Evolutionary conservation across 2,329 filamentous ascomycete genomes (phyloP).

Genomic region (Fusarium sp.): DNA sequence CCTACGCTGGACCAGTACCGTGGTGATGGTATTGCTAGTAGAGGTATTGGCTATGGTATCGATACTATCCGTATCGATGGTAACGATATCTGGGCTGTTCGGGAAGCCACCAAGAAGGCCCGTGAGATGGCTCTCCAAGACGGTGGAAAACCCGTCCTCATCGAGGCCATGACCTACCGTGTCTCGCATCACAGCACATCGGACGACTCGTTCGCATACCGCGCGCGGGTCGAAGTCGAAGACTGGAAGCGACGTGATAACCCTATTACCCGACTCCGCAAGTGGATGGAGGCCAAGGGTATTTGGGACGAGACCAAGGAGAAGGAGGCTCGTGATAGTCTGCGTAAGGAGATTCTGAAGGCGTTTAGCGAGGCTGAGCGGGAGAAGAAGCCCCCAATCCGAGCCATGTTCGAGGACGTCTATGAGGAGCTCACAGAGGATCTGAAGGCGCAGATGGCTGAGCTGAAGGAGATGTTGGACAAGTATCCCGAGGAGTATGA

Average conservation of each 20-base stretch:
- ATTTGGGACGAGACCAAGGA: slow-evolving; percentile 90
- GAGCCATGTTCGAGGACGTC: slow-evolving; percentile 84
- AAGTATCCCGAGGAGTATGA: slow-evolving; percentile 95
- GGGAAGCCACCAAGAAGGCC: slow-evolving; percentile 81
- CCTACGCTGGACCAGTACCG: slow-evolving; percentile 91
- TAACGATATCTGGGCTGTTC: slow-evolving; percentile 92
- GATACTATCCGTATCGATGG: slow-evolving; percentile 92
- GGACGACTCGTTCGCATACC: slow-evolving; percentile 96
- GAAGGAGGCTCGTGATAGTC: slow-evolving; percentile 72
- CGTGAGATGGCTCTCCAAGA: slow-evolving; percentile 81
- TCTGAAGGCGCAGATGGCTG: slow-evolving; percentile 73
- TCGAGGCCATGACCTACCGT: slow-evolving; percentile 98
- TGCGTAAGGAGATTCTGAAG: slow-evolving; percentile 80
- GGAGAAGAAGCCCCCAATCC: slow-evolving; percentile 80
- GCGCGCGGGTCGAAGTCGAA: slow-evolving; percentile 91
- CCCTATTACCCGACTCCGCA: slow-evolving; percentile 83
- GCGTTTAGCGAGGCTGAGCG: slow-evolving; percentile 87
- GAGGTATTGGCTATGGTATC: slow-evolving; percentile 92
- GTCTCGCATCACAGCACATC: slow-evolving; percentile 97
- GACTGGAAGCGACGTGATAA: slow-evolving; percentile 95
- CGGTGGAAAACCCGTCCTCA: slow-evolving; percentile 84
- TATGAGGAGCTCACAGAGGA: slow-evolving; percentile 91
- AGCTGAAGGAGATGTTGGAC: slow-evolving; percentile 81
- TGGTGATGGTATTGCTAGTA: slow-evolving; percentile 88
- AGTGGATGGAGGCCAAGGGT: slow-evolving; percentile 87